Base-by-base conservation (phyloP, 202 grass and related monocot genomes). In the Bolboschoenoplectus hybrid region DNA sequence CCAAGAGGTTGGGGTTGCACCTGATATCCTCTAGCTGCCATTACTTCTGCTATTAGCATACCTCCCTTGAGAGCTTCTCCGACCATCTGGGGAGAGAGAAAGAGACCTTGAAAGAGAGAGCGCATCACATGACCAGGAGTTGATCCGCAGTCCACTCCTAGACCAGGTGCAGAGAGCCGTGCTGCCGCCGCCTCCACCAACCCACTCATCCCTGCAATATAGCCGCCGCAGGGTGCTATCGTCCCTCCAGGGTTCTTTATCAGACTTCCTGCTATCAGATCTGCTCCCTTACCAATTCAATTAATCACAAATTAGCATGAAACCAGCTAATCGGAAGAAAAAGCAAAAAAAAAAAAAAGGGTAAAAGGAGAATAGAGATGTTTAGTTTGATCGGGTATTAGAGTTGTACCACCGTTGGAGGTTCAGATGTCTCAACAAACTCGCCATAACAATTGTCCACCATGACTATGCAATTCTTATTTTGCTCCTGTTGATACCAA, bases 361-460 rank as follows among this genome's bases (percentile, higher is more conserved):
- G 36, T 26, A 9, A 49, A 73, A 20, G 19, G 6, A 63, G 60
- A 3, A 20, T 26, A 55, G 10, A 50, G 20, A 46, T 38, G 44
- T 26, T 9, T 0, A 81, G 52, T 60, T 55, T 82, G 86, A 65
- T 85, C 75, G 3, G 41, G 26, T 77, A 72, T 45, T 43, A 81
- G 34, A 50, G 50, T 51, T 52, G 38, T 93, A 95, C 95, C 90
- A 92, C 96, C 90, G 90, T 90, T 64, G 91, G 89, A 90, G 96
- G 96, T 63, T 98, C 93, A 4, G 70, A 85, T 64, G 82, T 90
- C 82, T 98, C 96, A 26, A 95, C 96, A 63, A 98, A 98, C 93
- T 98, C 96, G 58, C 96, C 93, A 67, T 98, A 98, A 83, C 96
- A 98, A 86, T 98, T 98, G 82, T 94, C 96, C 41, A 98, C 96